phyloP scores from a whole-genome alignment of 768 basidiomycete genomes.

The Thelephora ganbajun region DNA sequence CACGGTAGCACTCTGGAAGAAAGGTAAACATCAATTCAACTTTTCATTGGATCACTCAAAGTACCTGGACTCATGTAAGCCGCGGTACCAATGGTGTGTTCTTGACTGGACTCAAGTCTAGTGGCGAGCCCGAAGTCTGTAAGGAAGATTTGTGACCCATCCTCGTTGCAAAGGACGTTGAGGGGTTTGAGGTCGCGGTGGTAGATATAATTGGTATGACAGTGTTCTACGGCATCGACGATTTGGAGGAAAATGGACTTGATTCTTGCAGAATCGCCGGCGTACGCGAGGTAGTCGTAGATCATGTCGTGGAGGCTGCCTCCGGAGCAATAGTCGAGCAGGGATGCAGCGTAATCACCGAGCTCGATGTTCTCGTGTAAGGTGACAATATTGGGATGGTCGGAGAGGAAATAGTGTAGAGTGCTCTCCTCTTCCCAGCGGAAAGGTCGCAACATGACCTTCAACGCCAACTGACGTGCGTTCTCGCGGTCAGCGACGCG shows the following conservation, averaged over 20 bases:
- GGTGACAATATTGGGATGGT: constrained; percentile 52
- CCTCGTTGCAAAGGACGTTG: constrained; percentile 28
- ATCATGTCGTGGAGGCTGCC: constrained; percentile 36
- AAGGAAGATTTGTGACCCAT: constrained; percentile 25
- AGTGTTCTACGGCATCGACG: constrained; percentile 35
- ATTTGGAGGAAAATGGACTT: constrained; percentile 36
- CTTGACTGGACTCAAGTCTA: constrained; percentile 6
- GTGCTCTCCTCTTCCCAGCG: too few relatives aligned
- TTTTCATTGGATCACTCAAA: neutral
- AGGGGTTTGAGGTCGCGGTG: constrained; percentile 50
- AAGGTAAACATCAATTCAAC: too few relatives aligned
- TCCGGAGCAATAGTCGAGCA: constrained; percentile 30
- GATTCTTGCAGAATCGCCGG: constrained; percentile 32
- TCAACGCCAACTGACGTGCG: too few relatives aligned
- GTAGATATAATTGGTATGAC: constrained; percentile 33
- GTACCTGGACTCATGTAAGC: constrained; percentile 14
- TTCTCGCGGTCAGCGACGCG: too few relatives aligned
- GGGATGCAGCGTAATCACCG: constrained; percentile 48
- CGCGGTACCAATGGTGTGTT: constrained; percentile 12
- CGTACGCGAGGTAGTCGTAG: constrained; percentile 19
- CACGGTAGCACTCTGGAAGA: too few relatives aligned
- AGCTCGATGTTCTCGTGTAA: constrained; percentile 53
- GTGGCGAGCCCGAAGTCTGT: constrained; percentile 30
- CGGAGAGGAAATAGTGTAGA: too few relatives aligned
- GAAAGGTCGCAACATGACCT: too few relatives aligned